Evolutionary conservation across 306 rosid genomes (phyloP).

Genomic region (Dalbergia oliveri): DNA sequence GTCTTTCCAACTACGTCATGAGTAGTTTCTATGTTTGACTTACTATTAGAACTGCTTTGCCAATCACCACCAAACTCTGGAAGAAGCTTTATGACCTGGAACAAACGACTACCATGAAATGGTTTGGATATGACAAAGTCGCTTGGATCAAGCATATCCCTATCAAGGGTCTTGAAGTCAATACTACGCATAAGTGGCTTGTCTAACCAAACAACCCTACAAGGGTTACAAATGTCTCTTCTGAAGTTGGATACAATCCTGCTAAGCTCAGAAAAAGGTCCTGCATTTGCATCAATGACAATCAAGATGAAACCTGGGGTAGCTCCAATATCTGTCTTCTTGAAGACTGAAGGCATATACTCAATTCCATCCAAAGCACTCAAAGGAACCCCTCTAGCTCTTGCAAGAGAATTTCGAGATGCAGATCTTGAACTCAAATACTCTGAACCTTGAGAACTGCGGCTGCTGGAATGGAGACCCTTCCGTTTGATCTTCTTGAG

Average conservation of each 20-base stretch:
- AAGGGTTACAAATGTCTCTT: constrained; percentile 43
- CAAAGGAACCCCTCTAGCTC: constrained; percentile 37
- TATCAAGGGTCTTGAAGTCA: constrained; percentile 19
- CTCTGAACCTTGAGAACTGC: constrained; percentile 42
- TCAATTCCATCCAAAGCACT: constrained; percentile 44
- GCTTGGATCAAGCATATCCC: constrained; percentile 45
- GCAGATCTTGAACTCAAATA: constrained; percentile 33
- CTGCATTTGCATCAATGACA: constrained; percentile 52
- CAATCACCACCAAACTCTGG: constrained; percentile 71
- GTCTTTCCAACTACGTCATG: not conserved
- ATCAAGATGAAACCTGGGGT: constrained; percentile 42
- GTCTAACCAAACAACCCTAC: constrained; percentile 76
- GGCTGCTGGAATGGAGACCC: constrained; percentile 18
- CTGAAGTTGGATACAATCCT: constrained; percentile 40
- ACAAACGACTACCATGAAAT: constrained; percentile 70
- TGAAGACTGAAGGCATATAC: constrained; percentile 36
- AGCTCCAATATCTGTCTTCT: constrained; percentile 42
- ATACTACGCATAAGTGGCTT: constrained; percentile 45
- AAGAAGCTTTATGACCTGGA: constrained; percentile 62
- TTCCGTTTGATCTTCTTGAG: constrained; percentile 49
- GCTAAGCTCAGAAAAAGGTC: constrained; percentile 42
- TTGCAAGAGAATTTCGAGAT: constrained; percentile 23
- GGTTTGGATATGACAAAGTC: constrained; percentile 64
- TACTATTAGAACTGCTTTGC: constrained; percentile 10
- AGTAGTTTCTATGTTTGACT: not conserved